Conservation (phyloP, 2,329 filamentous ascomycete species). For the Diaporthe velutina region DNA sequence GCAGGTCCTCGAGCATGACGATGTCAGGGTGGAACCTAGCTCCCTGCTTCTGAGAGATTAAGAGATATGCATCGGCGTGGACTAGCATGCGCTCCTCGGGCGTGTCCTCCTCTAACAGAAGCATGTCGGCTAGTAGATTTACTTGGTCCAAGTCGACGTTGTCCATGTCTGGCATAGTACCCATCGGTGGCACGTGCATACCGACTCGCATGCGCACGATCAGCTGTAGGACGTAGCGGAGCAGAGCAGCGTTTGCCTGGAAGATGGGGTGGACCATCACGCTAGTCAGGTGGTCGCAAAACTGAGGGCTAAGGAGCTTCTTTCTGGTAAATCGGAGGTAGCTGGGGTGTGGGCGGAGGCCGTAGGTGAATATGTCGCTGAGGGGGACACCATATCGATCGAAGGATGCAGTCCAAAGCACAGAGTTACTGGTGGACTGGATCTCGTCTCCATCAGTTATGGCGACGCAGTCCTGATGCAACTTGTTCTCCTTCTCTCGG, state of each 20-base stretch:
- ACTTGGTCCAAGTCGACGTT: background rate
- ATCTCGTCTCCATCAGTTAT: background rate
- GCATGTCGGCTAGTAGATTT: background rate
- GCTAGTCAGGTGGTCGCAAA: constrained; percentile 1
- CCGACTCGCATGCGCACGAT: constrained; percentile 11
- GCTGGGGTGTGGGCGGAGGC: constrained; percentile 4
- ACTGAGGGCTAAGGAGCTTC: background rate
- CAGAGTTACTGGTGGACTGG: background rate
- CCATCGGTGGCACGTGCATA: constrained; percentile 14
- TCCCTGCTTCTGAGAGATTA: background rate
- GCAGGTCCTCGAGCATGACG: background rate
- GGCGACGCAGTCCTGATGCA: background rate
- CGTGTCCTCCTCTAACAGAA: background rate
- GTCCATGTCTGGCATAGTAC: background rate
- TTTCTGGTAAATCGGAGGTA: background rate
- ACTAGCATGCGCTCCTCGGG: background rate
- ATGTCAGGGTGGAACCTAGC: background rate
- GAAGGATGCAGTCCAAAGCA: constrained; percentile 11
- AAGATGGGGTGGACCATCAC: constrained; percentile 19
- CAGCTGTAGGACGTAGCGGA: background rate
- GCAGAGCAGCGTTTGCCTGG: background rate
- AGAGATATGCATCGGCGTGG: background rate
- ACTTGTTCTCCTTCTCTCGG: background rate
- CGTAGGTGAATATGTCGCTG: constrained; percentile 29
- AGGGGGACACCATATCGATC: constrained; percentile 9